Conservation (phyloP, 306 rosid genomes). For the Macrotyloma uniflorum region DNA sequence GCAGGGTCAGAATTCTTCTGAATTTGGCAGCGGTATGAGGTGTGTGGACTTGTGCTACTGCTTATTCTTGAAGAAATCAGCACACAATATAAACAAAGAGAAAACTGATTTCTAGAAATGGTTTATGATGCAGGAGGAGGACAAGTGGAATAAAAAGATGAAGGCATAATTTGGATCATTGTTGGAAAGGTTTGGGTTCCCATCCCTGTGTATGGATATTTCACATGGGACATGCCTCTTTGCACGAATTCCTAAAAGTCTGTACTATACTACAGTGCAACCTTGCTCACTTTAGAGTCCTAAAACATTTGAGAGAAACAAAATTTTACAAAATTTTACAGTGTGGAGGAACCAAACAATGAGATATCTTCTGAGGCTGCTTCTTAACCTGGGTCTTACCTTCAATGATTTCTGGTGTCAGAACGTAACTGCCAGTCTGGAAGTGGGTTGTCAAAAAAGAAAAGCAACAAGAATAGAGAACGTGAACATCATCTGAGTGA, state of each 20-base stretch:
- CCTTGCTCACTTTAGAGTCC: not conserved
- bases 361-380: conserved; percentile 18
- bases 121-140: conserved; percentile 35
- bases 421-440: conserved; percentile 56
- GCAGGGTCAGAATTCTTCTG: conserved; percentile 28
- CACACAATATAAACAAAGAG: conserved; percentile 12
- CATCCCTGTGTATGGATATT: conserved; percentile 50
- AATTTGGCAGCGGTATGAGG: not conserved
- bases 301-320: conserved; percentile 8
- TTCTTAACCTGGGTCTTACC: conserved; percentile 32
- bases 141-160: conserved; percentile 17
- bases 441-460: conserved; percentile 53
- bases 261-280: not conserved
- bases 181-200: conserved; percentile 59
- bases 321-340: conserved; percentile 22
- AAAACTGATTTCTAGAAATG: conserved; percentile 30
- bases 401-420: conserved; percentile 30
- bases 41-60: not conserved
- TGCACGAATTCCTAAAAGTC: conserved; percentile 37
- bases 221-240: conserved; percentile 49
- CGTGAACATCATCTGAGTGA: not conserved
- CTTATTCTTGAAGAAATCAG: conserved; percentile 19
- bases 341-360: conserved; percentile 28
- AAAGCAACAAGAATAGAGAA: conserved; percentile 37
- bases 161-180: conserved; percentile 45